Evolutionary conservation across 768 basidiomycete species (phyloP).

Genomic region (Amanita rubescens): DNA sequence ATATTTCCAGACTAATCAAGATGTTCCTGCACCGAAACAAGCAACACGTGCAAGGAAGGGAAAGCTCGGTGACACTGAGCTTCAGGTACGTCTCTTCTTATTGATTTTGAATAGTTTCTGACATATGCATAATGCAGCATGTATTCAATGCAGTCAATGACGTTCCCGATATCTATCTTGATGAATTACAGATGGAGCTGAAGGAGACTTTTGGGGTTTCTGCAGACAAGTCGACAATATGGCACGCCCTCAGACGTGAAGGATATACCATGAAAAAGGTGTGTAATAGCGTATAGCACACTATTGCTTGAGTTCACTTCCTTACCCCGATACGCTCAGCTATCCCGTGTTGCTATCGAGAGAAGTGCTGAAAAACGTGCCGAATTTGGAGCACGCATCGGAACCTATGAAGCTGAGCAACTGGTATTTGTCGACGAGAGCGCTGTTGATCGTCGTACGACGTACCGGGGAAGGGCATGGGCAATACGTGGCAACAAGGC

Average conservation of each 20-base stretch:
- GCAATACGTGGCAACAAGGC: conserved; percentile 17
- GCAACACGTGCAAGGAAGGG: not conserved
- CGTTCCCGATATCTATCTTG: conserved; percentile 20
- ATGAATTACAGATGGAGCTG: conserved; percentile 20
- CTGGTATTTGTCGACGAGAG: conserved; percentile 30
- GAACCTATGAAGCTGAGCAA: conserved; percentile 14
- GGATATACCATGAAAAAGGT: not conserved
- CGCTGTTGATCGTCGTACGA: conserved; percentile 21
- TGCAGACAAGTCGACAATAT: conserved; percentile 19
- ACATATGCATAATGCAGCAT: not conserved
- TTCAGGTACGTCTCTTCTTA: not conserved
- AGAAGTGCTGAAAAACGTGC: not conserved
- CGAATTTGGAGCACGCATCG: not conserved
- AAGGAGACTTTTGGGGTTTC: conserved; percentile 11
- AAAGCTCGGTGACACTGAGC: not conserved
- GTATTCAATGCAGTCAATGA: conserved; percentile 6
- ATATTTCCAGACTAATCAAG: not conserved
- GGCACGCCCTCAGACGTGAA: conserved; percentile 10
- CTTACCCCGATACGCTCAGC: not conserved
- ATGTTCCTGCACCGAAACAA: not conserved
- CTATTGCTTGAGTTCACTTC: not conserved
- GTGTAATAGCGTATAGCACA: not conserved
- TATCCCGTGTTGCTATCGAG: conserved; percentile 6
- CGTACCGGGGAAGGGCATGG: conserved; percentile 19
- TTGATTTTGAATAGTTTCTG: not conserved